Evolutionary conservation across 345 rosid genomes (phyloP).

Genomic region (Rhodamnia rubescens): DNA sequence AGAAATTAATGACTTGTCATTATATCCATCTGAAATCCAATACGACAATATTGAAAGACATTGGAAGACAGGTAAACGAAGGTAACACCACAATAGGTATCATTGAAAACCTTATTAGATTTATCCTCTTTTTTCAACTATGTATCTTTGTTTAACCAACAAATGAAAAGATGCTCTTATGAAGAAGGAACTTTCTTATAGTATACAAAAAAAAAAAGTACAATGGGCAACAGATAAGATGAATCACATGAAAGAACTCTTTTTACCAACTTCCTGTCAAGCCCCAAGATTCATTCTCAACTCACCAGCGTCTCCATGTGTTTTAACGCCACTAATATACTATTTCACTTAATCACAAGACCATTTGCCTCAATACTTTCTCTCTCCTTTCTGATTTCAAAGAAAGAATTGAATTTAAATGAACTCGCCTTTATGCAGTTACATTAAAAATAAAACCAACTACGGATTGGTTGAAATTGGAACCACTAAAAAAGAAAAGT

Average conservation of each 20-base stretch:
- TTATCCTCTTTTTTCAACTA: background rate
- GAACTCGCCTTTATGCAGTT: background rate
- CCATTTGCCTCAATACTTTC: background rate
- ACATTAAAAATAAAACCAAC: background rate
- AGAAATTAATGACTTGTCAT: background rate
- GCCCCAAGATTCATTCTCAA: background rate
- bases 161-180: background rate
- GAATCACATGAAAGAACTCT: background rate
- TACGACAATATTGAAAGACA: background rate
- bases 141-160: background rate
- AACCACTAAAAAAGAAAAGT: background rate
- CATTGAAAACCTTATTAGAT: background rate
- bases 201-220: background rate
- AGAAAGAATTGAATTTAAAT: background rate
- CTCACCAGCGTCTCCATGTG: background rate
- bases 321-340: background rate
- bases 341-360: background rate
- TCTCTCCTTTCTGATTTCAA: background rate
- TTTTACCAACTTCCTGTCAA: background rate
- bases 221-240: background rate
- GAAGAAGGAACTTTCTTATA: background rate
- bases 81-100: background rate
- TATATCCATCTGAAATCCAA: background rate
- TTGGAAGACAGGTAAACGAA: background rate
- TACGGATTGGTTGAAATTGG: no score